Evolutionary conservation across 2,329 filamentous ascomycete species (phyloP).

Genomic region (Aureobasidium musti): DNA sequence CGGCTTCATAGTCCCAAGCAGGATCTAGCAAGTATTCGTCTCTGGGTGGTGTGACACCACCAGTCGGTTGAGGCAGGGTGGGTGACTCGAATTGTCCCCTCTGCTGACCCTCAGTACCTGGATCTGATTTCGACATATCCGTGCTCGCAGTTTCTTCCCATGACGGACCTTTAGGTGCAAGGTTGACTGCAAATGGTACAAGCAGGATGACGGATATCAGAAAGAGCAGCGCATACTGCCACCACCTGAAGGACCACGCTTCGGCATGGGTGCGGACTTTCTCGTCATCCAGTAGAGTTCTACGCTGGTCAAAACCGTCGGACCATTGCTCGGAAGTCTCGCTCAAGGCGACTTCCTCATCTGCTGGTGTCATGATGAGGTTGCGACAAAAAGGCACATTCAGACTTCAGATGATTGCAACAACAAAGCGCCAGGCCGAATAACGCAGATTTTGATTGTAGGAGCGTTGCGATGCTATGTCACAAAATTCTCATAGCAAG

Average conservation of each 20-base stretch:
- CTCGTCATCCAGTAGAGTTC: slow-evolving; percentile 33
- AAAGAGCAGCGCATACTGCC: slow-evolving; percentile 30
- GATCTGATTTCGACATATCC: background rate
- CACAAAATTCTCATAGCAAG: background rate
- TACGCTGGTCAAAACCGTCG: slow-evolving; percentile 31
- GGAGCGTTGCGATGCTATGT: background rate
- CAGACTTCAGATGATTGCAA: background rate
- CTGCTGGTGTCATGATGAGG: background rate
- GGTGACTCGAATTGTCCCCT: background rate
- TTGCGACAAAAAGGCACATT: background rate
- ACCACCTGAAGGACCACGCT: slow-evolving; percentile 28
- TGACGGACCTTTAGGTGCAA: slow-evolving; percentile 10
- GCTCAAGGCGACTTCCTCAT: slow-evolving; percentile 11
- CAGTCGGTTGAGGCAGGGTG: background rate
- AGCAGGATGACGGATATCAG: slow-evolving; percentile 23
- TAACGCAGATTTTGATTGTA: background rate
- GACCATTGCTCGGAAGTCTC: slow-evolving; percentile 7
- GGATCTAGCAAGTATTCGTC: slow-evolving; percentile 60
- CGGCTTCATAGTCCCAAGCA: slow-evolving; percentile 57
- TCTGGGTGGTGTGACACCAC: background rate
- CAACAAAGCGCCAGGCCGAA: background rate
- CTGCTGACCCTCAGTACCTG: background rate
- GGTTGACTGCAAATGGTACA: slow-evolving; percentile 30
- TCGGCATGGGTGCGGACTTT: slow-evolving; percentile 29
- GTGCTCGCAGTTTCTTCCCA: background rate